Percentiles rank a stretch among this genome's conserved stretches.
Evolutionary conservation across 176 grass and related monocot genomes (phyloP).

Genomic region (Zoysia pacifica): DNA sequence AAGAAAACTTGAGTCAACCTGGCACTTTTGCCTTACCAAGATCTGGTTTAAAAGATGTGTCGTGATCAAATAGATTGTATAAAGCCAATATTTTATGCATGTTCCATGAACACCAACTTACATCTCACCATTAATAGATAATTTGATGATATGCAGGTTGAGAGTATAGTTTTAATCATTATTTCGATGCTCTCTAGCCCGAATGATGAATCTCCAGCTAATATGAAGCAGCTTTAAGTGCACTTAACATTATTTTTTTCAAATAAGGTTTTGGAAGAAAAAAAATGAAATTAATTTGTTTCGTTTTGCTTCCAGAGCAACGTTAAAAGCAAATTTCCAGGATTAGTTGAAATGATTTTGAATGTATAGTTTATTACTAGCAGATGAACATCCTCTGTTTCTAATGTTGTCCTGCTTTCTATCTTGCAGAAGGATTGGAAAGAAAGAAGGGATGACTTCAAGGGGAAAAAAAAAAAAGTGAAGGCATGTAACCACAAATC

Average conservation of each 20-base stretch:
- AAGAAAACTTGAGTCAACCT: neutral
- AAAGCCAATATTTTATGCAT: neutral
- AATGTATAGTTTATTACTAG: neutral
- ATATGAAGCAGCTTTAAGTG: constrained; percentile 95
- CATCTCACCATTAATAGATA: neutral
- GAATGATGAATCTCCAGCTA: constrained; percentile 87
- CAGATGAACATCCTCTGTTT: neutral
- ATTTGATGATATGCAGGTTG: constrained; percentile 61
- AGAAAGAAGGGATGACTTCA: constrained; percentile 89
- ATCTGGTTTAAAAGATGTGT: no score
- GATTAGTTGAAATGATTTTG: neutral
- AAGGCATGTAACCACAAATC: constrained; percentile 68
- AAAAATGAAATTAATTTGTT: neutral
- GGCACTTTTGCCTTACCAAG: neutral
- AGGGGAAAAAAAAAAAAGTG: constrained; percentile 69
- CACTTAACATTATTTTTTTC: constrained; percentile 27
- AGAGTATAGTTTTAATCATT: constrained; percentile 94
- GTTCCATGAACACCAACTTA: constrained; percentile 4
- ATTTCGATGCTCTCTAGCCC: constrained; percentile 98
- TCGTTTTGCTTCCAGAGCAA: neutral
- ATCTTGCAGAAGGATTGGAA: constrained; percentile 95
- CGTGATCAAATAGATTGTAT: neutral
- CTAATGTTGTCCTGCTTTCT: constrained; percentile 4
- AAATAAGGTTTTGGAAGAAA: neutral
- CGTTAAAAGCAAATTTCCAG: neutral